These are phyloP conservation scores for Pseudogymnoascus sp. DNA, from an alignment of 2,329 filamentous ascomycete species.

Conservation along the genomic window DNA sequence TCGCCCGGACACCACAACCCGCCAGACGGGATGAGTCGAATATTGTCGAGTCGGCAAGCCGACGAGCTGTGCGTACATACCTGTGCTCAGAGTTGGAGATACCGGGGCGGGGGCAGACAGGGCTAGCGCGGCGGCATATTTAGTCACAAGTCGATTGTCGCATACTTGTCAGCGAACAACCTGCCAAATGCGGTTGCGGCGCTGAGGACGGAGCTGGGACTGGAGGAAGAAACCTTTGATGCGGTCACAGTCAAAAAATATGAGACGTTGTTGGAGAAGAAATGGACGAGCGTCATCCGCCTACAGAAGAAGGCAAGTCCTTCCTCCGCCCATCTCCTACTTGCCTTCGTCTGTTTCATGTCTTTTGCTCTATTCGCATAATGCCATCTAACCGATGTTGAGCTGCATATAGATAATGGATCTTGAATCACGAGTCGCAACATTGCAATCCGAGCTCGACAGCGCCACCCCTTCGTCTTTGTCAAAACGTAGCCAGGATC, in stretches of 20 bases:
- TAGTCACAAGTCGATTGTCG: conserved; percentile 83
- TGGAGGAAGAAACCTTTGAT: conserved; percentile 61
- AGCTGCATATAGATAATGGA: conserved; percentile 70
- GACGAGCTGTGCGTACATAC: conserved; percentile 64
- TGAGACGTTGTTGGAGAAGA: conserved; percentile 83
- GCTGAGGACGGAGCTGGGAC: conserved; percentile 60
- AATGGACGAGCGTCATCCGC: conserved; percentile 88
- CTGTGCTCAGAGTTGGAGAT: conserved; percentile 4
- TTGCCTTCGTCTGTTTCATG: not conserved
- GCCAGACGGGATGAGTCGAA: conserved; percentile 6
- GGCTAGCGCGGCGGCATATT: conserved; percentile 11
- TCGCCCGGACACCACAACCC: not conserved
- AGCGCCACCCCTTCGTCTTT: conserved; percentile 68
- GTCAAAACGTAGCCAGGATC: conserved; percentile 73
- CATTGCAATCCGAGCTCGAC: conserved; percentile 75
- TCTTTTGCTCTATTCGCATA: conserved; percentile 7
- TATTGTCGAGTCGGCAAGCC: conserved; percentile 62
- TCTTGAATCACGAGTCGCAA: conserved; percentile 64
- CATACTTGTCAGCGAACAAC: conserved; percentile 66
- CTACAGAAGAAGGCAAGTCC: conserved; percentile 73
- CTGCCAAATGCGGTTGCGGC: conserved; percentile 57
- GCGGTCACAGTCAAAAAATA: conserved; percentile 78
- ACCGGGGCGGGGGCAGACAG: conserved; percentile 2
- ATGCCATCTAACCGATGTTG: conserved; percentile 3
- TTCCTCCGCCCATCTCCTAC: conserved; percentile 12